phyloP scores from a whole-genome alignment of 306 rosid genomes.

The Albizia julibrissin region DNA sequence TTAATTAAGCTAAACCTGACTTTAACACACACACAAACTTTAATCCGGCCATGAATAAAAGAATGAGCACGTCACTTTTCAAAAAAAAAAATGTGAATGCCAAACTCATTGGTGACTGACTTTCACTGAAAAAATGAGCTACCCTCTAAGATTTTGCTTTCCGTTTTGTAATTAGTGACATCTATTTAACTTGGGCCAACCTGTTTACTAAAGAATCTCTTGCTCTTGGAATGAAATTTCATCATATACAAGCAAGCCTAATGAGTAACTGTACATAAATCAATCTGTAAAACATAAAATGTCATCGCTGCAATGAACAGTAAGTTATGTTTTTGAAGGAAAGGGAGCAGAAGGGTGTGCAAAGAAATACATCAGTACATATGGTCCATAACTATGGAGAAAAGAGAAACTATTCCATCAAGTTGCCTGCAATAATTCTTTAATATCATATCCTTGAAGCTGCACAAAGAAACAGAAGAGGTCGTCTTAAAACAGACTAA shows the following conservation, averaged over 20 bases:
- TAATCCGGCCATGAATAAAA: neutral
- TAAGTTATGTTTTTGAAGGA: conserved; percentile 13
- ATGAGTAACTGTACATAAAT: neutral
- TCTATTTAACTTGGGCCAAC: neutral
- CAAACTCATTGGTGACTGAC: neutral
- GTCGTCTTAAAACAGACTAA: conserved; percentile 26
- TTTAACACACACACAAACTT: neutral
- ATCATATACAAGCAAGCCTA: neutral
- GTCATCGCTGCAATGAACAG: neutral
- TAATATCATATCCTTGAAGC: conserved; percentile 97
- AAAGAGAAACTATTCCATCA: conserved; percentile 38
- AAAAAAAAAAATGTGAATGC: neutral
- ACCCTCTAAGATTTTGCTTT: neutral
- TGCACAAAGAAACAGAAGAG: conserved; percentile 36
- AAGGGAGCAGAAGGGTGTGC: conserved; percentile 13
- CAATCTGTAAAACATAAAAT: neutral
- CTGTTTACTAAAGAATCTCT: neutral
- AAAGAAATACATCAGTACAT: conserved; percentile 28
- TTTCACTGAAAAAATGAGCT: neutral
- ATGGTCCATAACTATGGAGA: conserved; percentile 28
- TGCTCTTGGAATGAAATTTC: neutral
- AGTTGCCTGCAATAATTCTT: conserved; percentile 84
- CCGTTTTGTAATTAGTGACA: neutral
- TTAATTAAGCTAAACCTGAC: neutral
- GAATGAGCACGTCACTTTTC: neutral